A percentile compares a stretch with the other conserved stretches of the same genome.
Evolutionary conservation across 2,329 filamentous ascomycete species (phyloP).

Genomic region (Colletotrichum scovillei): DNA sequence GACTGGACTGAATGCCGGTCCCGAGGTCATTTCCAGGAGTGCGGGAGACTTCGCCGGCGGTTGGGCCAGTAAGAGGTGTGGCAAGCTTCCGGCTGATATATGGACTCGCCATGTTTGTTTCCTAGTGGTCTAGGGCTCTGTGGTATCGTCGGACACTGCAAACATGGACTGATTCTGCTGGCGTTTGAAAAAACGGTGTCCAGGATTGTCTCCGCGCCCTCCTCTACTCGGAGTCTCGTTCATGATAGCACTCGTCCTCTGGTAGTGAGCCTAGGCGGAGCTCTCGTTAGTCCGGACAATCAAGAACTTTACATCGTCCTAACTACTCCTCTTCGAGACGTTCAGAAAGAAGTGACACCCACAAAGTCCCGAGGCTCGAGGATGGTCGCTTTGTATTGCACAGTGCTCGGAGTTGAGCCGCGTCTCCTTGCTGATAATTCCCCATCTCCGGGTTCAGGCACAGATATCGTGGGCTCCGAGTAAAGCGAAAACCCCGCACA

Average conservation of each 20-base stretch:
- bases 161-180: background rate
- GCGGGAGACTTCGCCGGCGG: background rate
- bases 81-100: background rate
- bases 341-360: background rate
- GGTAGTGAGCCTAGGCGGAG: background rate
- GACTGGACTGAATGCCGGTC: background rate
- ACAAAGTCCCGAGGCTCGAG: slow-evolving; percentile 12
- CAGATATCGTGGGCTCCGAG: background rate
- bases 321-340: slow-evolving; percentile 1
- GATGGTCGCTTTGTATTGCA: slow-evolving; percentile 22
- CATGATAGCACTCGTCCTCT: background rate
- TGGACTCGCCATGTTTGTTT: background rate
- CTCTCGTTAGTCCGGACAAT: slow-evolving; percentile 17
- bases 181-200: background rate
- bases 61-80: background rate
- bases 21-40: background rate
- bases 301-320: slow-evolving; percentile 29
- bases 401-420: slow-evolving; percentile 20
- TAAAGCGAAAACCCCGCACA: background rate
- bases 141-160: background rate
- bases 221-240: background rate
- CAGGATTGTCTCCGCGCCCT: background rate
- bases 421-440: background rate
- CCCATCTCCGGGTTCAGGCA: background rate
- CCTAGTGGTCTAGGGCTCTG: background rate